phyloP scores from a whole-genome alignment of 805 yeast species.

The Torulaspora microellipsoides region DNA sequence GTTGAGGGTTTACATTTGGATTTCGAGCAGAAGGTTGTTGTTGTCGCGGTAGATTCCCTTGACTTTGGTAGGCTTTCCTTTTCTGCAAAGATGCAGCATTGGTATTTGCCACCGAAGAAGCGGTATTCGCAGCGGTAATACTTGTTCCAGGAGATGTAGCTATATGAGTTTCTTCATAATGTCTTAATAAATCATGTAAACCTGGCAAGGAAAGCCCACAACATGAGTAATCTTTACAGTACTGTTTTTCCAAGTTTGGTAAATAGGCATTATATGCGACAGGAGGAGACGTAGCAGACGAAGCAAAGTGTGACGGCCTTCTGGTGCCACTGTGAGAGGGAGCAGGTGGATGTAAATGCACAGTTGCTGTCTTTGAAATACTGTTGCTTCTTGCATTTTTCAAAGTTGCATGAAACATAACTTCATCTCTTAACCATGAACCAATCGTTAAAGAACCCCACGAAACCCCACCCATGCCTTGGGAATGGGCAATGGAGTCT shows the following conservation, averaged over 20 bases:
- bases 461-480: slow-evolving; percentile 96
- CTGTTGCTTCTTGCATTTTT: slow-evolving; percentile 14
- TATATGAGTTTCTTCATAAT: slow-evolving; percentile 95
- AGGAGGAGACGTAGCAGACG: slow-evolving; percentile 47
- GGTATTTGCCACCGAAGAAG: slow-evolving; percentile 4
- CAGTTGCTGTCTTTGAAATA: slow-evolving; percentile 8
- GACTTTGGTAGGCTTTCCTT: slow-evolving; percentile 12
- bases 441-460: slow-evolving; percentile 97
- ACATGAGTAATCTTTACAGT: slow-evolving; percentile 94
- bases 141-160: slow-evolving; percentile 47
- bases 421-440: slow-evolving; percentile 93
- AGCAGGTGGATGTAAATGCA: slow-evolving; percentile 10
- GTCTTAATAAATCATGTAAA: slow-evolving; percentile 85
- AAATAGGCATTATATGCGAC: slow-evolving; percentile 68
- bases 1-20: slow-evolving; percentile 9
- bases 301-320: slow-evolving; percentile 13
- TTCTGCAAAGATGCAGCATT: slow-evolving; percentile 8
- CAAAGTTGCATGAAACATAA: slow-evolving; percentile 48
- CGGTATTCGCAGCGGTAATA: slow-evolving; percentile 8
- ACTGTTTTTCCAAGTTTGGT: slow-evolving; percentile 91
- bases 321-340: slow-evolving; percentile 4
- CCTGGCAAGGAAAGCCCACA: slow-evolving; percentile 93
- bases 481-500: slow-evolving; percentile 91
- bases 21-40: slow-evolving; percentile 13
- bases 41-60: slow-evolving; percentile 11